phyloP scores from a whole-genome alignment of 441 rosid species.

The Croton laevigatus region DNA sequence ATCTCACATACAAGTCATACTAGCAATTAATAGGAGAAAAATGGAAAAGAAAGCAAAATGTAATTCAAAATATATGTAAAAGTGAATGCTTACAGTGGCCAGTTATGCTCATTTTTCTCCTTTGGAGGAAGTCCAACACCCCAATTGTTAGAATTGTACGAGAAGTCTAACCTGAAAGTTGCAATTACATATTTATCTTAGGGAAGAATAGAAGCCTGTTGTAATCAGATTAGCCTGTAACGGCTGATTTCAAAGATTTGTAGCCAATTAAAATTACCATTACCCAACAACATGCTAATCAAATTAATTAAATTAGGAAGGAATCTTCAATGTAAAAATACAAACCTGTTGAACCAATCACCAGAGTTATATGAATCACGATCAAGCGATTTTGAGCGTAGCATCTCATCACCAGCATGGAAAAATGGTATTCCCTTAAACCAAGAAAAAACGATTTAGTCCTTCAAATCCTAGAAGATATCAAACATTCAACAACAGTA shows the following conservation, averaged over 20 bases:
- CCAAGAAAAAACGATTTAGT: constrained; percentile 3
- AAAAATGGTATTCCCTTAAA: constrained; percentile 93
- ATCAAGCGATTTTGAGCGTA: constrained; percentile 96
- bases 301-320: constrained; percentile 8
- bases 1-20: neutral
- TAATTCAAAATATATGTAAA: neutral
- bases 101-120: constrained; percentile 74
- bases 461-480: constrained; percentile 1
- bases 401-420: constrained; percentile 92
- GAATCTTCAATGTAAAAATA: constrained; percentile 16
- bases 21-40: neutral
- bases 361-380: constrained; percentile 99
- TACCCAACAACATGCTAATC: constrained; percentile 10
- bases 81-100: constrained; percentile 71
- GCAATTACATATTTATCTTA: constrained; percentile 18
- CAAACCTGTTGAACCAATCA: constrained; percentile 96
- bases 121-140: constrained; percentile 95
- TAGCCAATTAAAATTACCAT: neutral
- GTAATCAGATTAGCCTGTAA: neutral
- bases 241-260: neutral
- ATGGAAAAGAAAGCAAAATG: neutral
- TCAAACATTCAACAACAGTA: neutral
- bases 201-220: constrained; percentile 12
- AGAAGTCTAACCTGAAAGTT: constrained; percentile 80
- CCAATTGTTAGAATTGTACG: constrained; percentile 81